phyloP scores from a whole-genome alignment of 495 filamentous ascomycete genomes.

The Aspergillus campestris region DNA sequence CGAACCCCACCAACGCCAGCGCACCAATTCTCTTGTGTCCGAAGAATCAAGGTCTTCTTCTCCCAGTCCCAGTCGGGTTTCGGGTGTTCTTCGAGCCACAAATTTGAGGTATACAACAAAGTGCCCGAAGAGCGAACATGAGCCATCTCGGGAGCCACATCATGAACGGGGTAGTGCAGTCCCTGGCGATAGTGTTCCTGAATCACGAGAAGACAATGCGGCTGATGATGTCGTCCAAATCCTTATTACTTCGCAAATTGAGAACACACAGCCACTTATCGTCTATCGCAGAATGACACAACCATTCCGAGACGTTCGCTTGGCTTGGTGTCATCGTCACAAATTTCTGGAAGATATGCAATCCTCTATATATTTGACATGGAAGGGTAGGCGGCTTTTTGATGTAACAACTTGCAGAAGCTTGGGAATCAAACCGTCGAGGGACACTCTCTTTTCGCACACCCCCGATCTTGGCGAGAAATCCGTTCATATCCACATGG shows the following conservation, averaged over 20 bases:
- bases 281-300: conserved; percentile 60
- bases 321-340: conserved; percentile 60
- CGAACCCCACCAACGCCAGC: no score
- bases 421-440: conserved; percentile 45
- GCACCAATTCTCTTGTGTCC: no score
- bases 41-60: no score
- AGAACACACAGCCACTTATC: conserved; percentile 52
- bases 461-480: no score
- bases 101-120: no score
- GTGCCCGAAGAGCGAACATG: no score
- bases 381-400: conserved; percentile 65
- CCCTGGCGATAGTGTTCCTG: no score
- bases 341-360: conserved; percentile 37
- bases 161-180: no score
- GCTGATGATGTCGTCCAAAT: conserved; percentile 49
- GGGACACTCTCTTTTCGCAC: conserved; percentile 6
- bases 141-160: no score
- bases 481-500: conserved; percentile 46
- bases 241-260: conserved; percentile 61
- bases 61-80: no score
- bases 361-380: conserved; percentile 62
- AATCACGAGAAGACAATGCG: background rate
- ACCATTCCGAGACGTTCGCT: conserved; percentile 52
- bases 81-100: no score
- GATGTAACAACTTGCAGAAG: conserved; percentile 64